A percentile compares a stretch with the other conserved stretches of the same genome.
Evolutionary conservation across 192 early-diverging fungal species (phyloP).

Genomic region (Linnemannia exigua): DNA sequence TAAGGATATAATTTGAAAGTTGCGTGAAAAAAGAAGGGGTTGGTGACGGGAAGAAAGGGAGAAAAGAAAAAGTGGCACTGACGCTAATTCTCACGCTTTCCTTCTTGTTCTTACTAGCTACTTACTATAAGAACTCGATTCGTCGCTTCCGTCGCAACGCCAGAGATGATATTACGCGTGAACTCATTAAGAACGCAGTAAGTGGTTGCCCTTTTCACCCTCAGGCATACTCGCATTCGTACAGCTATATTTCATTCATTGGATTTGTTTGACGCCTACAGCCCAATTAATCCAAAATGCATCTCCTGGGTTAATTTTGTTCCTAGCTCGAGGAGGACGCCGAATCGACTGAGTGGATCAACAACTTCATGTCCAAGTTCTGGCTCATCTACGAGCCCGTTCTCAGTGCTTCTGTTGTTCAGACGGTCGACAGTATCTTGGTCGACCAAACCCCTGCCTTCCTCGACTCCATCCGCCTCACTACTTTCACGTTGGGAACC

Average conservation of each 20-base stretch:
- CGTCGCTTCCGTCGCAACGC: constrained; percentile 76
- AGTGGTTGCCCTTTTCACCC: not conserved
- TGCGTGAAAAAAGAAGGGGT: not conserved
- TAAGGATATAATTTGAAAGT: not conserved
- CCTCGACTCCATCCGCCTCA: constrained; percentile 81
- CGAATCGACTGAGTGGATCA: constrained; percentile 92
- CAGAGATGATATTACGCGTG: constrained; percentile 78
- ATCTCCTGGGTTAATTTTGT: not conserved
- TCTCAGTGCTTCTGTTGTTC: constrained; percentile 80
- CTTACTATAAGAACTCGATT: constrained; percentile 83
- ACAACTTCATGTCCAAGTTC: constrained; percentile 87
- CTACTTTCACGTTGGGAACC: constrained; percentile 83
- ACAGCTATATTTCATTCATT: not conserved
- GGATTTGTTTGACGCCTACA: not conserved
- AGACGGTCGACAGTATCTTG: constrained; percentile 80
- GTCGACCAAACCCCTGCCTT: constrained; percentile 83
- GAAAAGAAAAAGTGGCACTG: not conserved
- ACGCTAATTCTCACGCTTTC: constrained; percentile 5
- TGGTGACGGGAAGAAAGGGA: not conserved
- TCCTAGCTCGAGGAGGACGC: constrained; percentile 59
- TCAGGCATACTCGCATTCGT: not conserved
- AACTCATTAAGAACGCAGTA: constrained; percentile 64
- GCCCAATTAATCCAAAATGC: constrained; percentile 4
- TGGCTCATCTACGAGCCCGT: constrained; percentile 94
- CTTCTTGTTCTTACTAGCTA: constrained; percentile 58